phyloP scores from a whole-genome alignment of 2,329 filamentous ascomycete species.

The Canariomyces notabilis region DNA sequence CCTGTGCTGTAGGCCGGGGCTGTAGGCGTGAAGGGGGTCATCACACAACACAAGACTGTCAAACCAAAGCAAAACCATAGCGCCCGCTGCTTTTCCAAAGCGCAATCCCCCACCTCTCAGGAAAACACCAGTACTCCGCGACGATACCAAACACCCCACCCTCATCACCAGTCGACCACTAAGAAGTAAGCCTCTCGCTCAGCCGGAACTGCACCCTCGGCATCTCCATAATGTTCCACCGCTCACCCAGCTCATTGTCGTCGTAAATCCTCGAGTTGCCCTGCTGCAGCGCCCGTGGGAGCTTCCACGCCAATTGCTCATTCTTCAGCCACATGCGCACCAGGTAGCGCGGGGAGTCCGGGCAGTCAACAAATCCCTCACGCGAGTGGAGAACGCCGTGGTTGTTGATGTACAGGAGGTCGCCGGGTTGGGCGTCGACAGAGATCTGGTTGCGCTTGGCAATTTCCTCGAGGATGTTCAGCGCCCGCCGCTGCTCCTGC shows the following conservation, averaged over 20 bases:
- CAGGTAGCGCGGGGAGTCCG: constrained; percentile 46
- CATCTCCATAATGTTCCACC: constrained; percentile 22
- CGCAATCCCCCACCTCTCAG: background rate
- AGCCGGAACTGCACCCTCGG: constrained; percentile 20
- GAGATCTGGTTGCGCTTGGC: constrained; percentile 49
- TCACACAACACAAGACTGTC: no score
- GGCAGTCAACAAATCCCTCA: constrained; percentile 50
- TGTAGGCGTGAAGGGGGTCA: no score
- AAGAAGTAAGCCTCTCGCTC: constrained; percentile 24
- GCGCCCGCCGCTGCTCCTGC: constrained; percentile 46
- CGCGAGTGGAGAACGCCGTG: constrained; percentile 55
- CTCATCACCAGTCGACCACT: no score
- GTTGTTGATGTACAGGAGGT: constrained; percentile 63
- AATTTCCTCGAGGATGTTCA: constrained; percentile 52
- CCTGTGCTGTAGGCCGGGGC: no score
- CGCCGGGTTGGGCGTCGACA: constrained; percentile 49
- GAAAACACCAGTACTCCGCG: no score
- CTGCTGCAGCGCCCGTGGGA: constrained; percentile 17
- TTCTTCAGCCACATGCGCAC: constrained; percentile 52
- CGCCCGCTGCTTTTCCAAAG: no score
- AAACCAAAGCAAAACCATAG: no score
- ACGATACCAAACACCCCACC: no score
- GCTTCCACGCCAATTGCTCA: constrained; percentile 16
- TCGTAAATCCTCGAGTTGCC: constrained; percentile 21
- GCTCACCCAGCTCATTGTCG: constrained; percentile 18